These are phyloP conservation scores for barrel medic (Medicago truncatula) DNA, from an alignment of 306 rosid species.

Conservation along the genomic window DNA sequence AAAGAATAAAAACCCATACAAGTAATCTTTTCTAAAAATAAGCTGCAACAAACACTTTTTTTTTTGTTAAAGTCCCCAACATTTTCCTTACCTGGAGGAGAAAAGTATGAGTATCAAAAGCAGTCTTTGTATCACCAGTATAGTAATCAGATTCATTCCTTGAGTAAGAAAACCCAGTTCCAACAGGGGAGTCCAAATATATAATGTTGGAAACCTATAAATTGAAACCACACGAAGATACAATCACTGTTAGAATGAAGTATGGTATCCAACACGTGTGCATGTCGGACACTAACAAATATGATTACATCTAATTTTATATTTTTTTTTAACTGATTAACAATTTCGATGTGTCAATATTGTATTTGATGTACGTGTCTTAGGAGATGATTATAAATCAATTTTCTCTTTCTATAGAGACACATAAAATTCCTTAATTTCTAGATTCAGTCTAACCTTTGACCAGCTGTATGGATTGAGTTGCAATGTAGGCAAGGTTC, in stretches of 20 bases:
- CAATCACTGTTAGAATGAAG: not conserved
- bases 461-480: constrained; percentile 69
- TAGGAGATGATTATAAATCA: not conserved
- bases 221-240: constrained; percentile 33
- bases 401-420: not conserved
- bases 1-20: too few relatives aligned
- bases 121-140: constrained; percentile 57
- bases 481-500: constrained; percentile 52
- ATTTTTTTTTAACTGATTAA: too few relatives aligned
- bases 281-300: too few relatives aligned
- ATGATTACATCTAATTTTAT: too few relatives aligned
- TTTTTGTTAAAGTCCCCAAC: not conserved
- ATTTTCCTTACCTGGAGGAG: constrained; percentile 70
- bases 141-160: constrained; percentile 57
- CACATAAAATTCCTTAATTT: not conserved
- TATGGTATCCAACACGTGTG: not conserved
- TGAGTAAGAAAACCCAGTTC: constrained; percentile 88
- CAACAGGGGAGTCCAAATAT: constrained; percentile 83
- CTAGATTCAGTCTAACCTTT: constrained; percentile 48
- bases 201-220: constrained; percentile 56
- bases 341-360: too few relatives aligned
- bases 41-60: too few relatives aligned
- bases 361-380: too few relatives aligned
- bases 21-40: too few relatives aligned
- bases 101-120: constrained; percentile 66